Conservation (phyloP, 169 alveolate species). For the Cryptosporidium muris region DNA sequence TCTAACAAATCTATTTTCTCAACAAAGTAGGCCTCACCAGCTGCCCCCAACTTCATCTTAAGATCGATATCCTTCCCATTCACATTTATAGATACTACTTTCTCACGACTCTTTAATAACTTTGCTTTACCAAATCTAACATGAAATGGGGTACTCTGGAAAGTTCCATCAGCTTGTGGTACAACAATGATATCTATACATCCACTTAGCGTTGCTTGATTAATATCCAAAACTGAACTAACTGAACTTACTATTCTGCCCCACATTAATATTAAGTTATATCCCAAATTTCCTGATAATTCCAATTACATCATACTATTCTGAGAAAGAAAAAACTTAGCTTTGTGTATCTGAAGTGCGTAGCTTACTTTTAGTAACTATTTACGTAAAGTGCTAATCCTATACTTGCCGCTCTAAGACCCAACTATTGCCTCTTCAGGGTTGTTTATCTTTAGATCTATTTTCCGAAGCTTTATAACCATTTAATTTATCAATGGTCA, state of each 20-base stretch:
- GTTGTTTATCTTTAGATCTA: too few species aligned
- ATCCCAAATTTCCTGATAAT: too few species aligned
- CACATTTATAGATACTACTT: conserved; percentile 88
- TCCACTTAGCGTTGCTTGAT: conserved; percentile 92
- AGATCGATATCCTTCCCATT: conserved; percentile 89
- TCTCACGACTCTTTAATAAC: conserved; percentile 91
- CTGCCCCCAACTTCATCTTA: conserved; percentile 93
- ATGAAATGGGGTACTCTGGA: conserved; percentile 92
- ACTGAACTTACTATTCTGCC: conserved; percentile 91
- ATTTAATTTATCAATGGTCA: too few species aligned
- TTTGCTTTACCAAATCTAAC: conserved; percentile 96
- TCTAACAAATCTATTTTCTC: conserved; percentile 80
- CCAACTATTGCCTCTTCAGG: too few species aligned
- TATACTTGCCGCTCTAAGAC: too few species aligned
- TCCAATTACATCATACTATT: too few species aligned
- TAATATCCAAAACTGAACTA: conserved; percentile 88
- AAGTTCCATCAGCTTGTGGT: conserved; percentile 83
- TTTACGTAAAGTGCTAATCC: too few species aligned
- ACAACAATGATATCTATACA: conserved; percentile 92
- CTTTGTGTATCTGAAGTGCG: too few species aligned
- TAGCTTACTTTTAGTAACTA: too few species aligned
- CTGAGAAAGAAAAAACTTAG: too few species aligned
- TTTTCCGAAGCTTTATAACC: too few species aligned
- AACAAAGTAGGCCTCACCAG: conserved; percentile 95
- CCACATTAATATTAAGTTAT: conserved; percentile 79